A percentile compares a stretch with the other conserved stretches of the same genome.
Evolutionary conservation across 2,329 filamentous ascomycete genomes (phyloP).

Genomic region (Scopulariopsis brevicaulis): DNA sequence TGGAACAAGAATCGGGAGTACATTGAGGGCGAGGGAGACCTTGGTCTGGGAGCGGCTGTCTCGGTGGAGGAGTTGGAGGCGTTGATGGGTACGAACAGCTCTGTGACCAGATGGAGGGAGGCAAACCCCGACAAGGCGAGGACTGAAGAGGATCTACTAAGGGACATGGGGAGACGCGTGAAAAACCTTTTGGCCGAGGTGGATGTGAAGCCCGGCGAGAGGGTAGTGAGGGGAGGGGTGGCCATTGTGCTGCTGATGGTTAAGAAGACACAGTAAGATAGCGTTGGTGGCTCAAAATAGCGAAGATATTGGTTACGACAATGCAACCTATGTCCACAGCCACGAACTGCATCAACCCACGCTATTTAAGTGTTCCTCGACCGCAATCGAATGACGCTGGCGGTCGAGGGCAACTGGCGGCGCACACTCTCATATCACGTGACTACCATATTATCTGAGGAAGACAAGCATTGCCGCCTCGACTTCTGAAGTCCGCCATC

Average conservation of each 20-base stretch:
- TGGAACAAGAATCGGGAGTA: conserved; percentile 18
- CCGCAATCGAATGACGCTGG: too few relatives aligned
- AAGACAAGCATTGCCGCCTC: too few relatives aligned
- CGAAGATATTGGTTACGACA: too few relatives aligned
- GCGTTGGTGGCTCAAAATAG: too few relatives aligned
- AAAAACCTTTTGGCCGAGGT: conserved; percentile 16
- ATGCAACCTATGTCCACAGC: too few relatives aligned
- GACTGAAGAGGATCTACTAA: conserved; percentile 23
- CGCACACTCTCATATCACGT: too few relatives aligned
- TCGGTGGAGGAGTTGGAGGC: conserved; percentile 11
- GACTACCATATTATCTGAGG: too few relatives aligned
- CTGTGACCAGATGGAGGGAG: conserved; percentile 28
- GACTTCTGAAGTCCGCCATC: too few relatives aligned
- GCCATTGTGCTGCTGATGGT: conserved; percentile 14
- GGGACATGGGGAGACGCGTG: conserved; percentile 11
- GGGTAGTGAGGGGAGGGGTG: conserved; percentile 11
- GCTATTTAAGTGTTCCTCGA: too few relatives aligned
- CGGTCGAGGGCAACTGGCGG: too few relatives aligned
- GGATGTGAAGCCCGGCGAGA: conserved; percentile 18
- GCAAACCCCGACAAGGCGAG: conserved; percentile 23
- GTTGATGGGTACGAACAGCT: conserved; percentile 21
- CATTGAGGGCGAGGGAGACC: neutral
- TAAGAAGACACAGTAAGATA: conserved; percentile 11
- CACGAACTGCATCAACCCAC: too few relatives aligned
- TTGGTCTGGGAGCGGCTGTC: neutral